These are phyloP conservation scores for Penicillium palitans DNA, from an alignment of 2,329 filamentous ascomycete species.

Conservation along the genomic window DNA sequence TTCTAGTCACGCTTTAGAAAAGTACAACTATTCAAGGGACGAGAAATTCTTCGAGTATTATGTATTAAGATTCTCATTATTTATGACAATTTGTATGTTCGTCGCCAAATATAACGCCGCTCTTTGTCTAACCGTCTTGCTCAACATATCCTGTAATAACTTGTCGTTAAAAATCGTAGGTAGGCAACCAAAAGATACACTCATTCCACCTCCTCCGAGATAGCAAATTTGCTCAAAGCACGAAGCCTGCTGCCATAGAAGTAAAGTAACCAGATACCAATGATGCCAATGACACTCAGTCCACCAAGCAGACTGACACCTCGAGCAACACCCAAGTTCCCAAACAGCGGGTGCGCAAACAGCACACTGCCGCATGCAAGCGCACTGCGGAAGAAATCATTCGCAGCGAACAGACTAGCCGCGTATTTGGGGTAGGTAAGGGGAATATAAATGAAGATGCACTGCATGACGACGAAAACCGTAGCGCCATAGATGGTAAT, in stretches of 20 bases:
- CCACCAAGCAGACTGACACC: slow-evolving; percentile 41
- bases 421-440: slow-evolving; percentile 37
- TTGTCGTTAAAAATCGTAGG: neutral
- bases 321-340: slow-evolving; percentile 35
- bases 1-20: neutral
- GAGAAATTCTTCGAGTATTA: neutral
- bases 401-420: slow-evolving; percentile 40
- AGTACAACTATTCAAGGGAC: neutral
- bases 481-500: slow-evolving; percentile 42
- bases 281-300: slow-evolving; percentile 36
- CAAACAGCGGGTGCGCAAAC: slow-evolving; percentile 37
- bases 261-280: slow-evolving; percentile 38
- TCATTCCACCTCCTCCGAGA: slow-evolving; percentile 10
- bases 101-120: neutral
- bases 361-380: slow-evolving; percentile 30
- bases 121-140: neutral
- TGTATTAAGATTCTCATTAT: neutral
- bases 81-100: neutral
- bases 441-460: slow-evolving; percentile 44
- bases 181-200: neutral
- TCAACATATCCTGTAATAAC: neutral
- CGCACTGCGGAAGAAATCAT: slow-evolving; percentile 35
- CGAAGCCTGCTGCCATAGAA: slow-evolving; percentile 34
- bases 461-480: slow-evolving; percentile 46
- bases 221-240: slow-evolving; percentile 35